These are phyloP conservation scores for Dothideomycetes sp. DNA, from an alignment of 2,329 filamentous ascomycete genomes.

Conservation along the genomic window DNA sequence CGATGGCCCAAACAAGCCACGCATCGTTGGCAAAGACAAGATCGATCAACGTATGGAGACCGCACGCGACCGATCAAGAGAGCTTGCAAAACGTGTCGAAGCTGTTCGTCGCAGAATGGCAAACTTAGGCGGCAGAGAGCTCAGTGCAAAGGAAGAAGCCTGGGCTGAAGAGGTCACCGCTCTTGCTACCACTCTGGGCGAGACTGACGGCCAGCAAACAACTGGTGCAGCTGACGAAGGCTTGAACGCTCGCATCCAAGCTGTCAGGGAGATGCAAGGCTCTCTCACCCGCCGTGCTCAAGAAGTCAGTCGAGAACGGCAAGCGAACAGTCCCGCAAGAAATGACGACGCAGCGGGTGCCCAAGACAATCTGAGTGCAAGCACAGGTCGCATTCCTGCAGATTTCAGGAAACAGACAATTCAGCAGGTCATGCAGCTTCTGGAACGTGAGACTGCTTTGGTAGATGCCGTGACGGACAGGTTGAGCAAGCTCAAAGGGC, in stretches of 20 bases:
- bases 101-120: conserved; percentile 43
- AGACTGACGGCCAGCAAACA: conserved; percentile 4
- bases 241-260: conserved; percentile 18
- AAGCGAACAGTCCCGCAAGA: conserved; percentile 11
- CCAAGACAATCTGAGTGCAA: conserved; percentile 21
- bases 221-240: neutral
- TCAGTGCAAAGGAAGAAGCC: conserved; percentile 52
- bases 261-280: conserved; percentile 21
- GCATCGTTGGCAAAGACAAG: conserved; percentile 33
- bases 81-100: conserved; percentile 52
- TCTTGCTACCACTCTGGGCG: conserved; percentile 30
- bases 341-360: conserved; percentile 24
- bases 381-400: conserved; percentile 44
- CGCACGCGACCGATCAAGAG: conserved; percentile 48
- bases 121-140: conserved; percentile 42
- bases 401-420: conserved; percentile 56
- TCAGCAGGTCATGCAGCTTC: conserved; percentile 51
- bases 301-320: conserved; percentile 21
- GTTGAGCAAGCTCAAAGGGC: conserved; percentile 45
- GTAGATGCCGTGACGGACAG: conserved; percentile 58
- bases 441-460: conserved; percentile 58
- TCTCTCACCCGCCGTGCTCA: conserved; percentile 22
- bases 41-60: conserved; percentile 50
- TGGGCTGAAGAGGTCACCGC: conserved; percentile 49
- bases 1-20: conserved; percentile 8